Base-by-base conservation (phyloP, 768 basidiomycete species). In the Boletus barrowsii region DNA sequence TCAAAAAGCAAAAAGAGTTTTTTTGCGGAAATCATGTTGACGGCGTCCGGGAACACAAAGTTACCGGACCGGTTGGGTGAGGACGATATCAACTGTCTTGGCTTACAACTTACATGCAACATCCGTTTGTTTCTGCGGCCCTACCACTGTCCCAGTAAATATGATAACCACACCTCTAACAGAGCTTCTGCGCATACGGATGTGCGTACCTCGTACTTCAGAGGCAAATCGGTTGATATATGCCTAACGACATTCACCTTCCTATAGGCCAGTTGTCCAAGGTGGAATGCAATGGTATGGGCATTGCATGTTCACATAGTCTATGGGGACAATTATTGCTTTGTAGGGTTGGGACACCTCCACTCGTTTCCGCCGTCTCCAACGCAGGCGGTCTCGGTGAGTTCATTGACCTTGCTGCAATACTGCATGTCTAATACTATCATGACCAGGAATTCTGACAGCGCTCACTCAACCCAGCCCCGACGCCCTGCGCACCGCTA, bases 221-320 rank as follows among this genome's bases (percentile, higher is more conserved):
- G 4, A 24, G 4, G n/a, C 2, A 18, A 42, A 8, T 22, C 22
- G 33, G 39, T 20, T 44, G 18, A 55, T 18, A 20, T 24, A 49
- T 39, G 11, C 46, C 32, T 11, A 54, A 14, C n/a, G 14, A 11
- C 22, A 24, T 18, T 18, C 33, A 37, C 42, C 14, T 45, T 14
- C 29, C 49, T 47, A 36, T 17, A 90, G 88, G 32, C 92, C 91
- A 15, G 75, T 93, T 43, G 80, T 94, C 2, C 92, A 93, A 67
- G 91, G 90, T 22, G 91, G 90, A 44, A 93, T 93, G 90, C 91
- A 93, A 82, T 94, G 88, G 88, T 90, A 73, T 43, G 56, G 5
- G 26, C 20, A 13, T 45, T 10, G 3, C 46, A 44, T 49, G 6
- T 32, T 37, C 44, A 18, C 22, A 43, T 17, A 10, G 5, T 24